phyloP scores from a whole-genome alignment of 192 early-diverging fungal genomes.

The Coemansia sp. region DNA sequence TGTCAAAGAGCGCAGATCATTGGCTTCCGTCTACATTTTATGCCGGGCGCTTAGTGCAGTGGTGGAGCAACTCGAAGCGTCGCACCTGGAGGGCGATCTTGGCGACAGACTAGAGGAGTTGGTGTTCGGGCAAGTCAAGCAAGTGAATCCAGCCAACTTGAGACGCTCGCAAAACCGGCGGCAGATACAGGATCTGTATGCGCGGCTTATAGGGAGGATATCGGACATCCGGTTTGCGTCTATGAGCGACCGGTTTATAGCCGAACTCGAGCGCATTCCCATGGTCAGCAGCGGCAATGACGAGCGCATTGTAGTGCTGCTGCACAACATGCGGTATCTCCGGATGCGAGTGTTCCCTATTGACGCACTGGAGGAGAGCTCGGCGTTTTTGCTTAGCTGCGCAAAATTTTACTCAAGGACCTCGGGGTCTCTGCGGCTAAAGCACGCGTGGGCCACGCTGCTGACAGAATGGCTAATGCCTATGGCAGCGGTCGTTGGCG shows the following conservation, averaged over 20 bases:
- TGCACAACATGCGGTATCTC: slow-evolving; percentile 86
- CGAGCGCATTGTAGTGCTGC: slow-evolving; percentile 76
- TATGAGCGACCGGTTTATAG: slow-evolving; percentile 90
- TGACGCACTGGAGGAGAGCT: slow-evolving; percentile 87
- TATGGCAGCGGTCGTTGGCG: slow-evolving; percentile 81
- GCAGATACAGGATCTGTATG: slow-evolving; percentile 86
- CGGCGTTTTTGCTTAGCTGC: slow-evolving; percentile 87
- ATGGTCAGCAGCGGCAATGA: slow-evolving; percentile 61
- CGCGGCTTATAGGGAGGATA: slow-evolving; percentile 87
- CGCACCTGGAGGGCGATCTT: slow-evolving; percentile 72
- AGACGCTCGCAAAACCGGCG: slow-evolving; percentile 70
- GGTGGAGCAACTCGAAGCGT: slow-evolving; percentile 65
- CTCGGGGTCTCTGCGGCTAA: slow-evolving; percentile 72
- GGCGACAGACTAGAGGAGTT: slow-evolving; percentile 89
- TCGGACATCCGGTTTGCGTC: slow-evolving; percentile 87
- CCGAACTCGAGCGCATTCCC: slow-evolving; percentile 75
- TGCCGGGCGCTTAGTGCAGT: slow-evolving; percentile 85
- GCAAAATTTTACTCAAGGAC: slow-evolving; percentile 82
- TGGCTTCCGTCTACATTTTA: slow-evolving; percentile 78
- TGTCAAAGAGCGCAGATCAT: slow-evolving; percentile 46
- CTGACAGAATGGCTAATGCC: slow-evolving; percentile 91
- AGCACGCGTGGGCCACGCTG: slow-evolving; percentile 85
- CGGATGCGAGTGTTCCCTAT: slow-evolving; percentile 93
- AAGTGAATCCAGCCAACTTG: slow-evolving; percentile 73
- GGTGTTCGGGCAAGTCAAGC: slow-evolving; percentile 84